Percentiles rank a stretch among this genome's conserved stretches.
Evolutionary conservation across 768 basidiomycete genomes (phyloP).

Genomic region (Lactifluus rugatus): DNA sequence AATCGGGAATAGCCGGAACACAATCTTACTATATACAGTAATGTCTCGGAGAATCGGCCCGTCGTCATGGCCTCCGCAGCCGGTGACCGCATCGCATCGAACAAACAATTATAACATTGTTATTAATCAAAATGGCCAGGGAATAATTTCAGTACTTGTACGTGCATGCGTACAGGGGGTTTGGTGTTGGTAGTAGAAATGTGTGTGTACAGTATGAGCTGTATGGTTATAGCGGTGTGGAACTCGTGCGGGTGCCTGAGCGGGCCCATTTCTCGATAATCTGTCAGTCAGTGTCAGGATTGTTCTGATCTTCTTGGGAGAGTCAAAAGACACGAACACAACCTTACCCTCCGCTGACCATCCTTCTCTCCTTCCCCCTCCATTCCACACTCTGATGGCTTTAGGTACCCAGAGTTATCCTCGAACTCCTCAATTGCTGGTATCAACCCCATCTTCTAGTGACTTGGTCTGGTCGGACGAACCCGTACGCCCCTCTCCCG

Average conservation of each 20-base stretch:
- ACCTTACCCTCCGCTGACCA: neutral
- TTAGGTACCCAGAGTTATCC: slow-evolving; percentile 13
- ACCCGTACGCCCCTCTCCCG: slow-evolving; percentile 12
- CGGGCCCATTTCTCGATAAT: neutral
- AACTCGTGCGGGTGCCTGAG: slow-evolving; percentile 1
- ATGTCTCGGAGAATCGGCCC: neutral
- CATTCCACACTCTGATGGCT: neutral
- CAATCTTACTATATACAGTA: neutral
- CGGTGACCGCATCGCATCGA: too few species aligned
- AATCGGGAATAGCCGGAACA: neutral
- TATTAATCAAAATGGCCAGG: too few species aligned
- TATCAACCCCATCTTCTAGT: slow-evolving; percentile 2
- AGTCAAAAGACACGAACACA: neutral
- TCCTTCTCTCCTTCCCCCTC: too few species aligned
- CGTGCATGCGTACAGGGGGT: too few species aligned
- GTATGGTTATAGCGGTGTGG: neutral
- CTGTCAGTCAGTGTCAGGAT: neutral
- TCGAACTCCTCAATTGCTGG: slow-evolving; percentile 2
- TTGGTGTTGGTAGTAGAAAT: neutral
- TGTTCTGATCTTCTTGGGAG: slow-evolving; percentile 6
- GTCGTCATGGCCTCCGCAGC: neutral
- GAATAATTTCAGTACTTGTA: too few species aligned
- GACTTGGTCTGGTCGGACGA: slow-evolving; percentile 14
- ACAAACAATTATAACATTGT: too few species aligned
- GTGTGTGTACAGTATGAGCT: neutral